Evolutionary conservation across 2,329 filamentous ascomycete species (phyloP), one percentile per base, ranked within the genome.

Genomic region (Claviceps africana): DNA sequence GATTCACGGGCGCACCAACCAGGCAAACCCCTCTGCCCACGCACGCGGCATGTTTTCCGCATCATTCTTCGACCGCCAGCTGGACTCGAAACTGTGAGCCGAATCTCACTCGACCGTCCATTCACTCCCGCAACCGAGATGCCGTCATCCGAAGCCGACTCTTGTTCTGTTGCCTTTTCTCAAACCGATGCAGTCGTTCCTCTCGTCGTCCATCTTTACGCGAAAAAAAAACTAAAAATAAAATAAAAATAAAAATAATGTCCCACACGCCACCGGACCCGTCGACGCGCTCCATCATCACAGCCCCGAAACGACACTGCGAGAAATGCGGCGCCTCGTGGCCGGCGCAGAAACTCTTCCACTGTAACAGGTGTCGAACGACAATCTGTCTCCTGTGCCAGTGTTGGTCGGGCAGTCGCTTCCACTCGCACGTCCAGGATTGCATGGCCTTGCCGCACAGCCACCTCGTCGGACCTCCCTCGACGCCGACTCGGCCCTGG

Each of bases 381-480:
- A 52, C 47, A 15, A 45, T 43, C 1, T 52, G 51, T 22, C 46
- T 52, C 3, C 31, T 40, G 2, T 52, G 51, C 15, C 51, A 52
- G 33, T 52, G 51, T 31, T 28, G 22, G 33, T 17, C 33, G 4
- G 22, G 30, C 28, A 30, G 46, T 7, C 39, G 46, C 30, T 43
- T 52, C 19, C 21, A 46, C 15, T 49, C 51, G 2, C 46, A 49
- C 39, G 11, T 49, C 17, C 46, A 52, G 19, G 51, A 52, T 39
- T 52, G 51, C 51, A 30, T 46, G 37, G 4, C 21, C 30, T 52
- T 49, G 31, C 51, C 51, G 17, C 43, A 49, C 31, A 52, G 49
- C 21, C 22, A 43, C 21, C 28, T 28, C 51, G n/a, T 49, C 15
- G 51, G 46, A 21, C 48, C n/a, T 5, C 35, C 17, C 2, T 37